phyloP scores from a whole-genome alignment of 1,139 yeast species.

The Magnusiomyces suaveolens region DNA sequence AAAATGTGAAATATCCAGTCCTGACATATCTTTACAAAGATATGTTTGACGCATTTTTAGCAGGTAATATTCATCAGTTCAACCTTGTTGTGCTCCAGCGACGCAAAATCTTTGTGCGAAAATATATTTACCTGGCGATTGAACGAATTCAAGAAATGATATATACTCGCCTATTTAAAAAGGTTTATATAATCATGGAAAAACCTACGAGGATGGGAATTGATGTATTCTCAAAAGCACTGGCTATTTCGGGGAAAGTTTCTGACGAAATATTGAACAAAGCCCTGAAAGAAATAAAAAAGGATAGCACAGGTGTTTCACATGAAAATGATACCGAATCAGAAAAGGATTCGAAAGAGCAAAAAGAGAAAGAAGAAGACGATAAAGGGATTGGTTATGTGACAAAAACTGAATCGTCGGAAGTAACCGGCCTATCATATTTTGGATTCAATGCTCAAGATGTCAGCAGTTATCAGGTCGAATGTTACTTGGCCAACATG shows the following conservation, averaged over 20 bases:
- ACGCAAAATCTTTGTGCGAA: slow-evolving; percentile 46
- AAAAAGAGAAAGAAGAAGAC: background rate
- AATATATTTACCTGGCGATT: slow-evolving; percentile 54
- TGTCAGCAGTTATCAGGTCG: slow-evolving; percentile 44
- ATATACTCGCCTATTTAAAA: slow-evolving; percentile 45
- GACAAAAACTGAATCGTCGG: slow-evolving; percentile 11
- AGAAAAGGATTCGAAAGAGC: background rate
- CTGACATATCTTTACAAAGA: slow-evolving; percentile 41
- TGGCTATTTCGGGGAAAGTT: slow-evolving; percentile 29
- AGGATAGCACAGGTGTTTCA: background rate
- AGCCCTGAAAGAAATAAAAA: slow-evolving; percentile 8
- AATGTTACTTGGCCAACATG: slow-evolving; percentile 60
- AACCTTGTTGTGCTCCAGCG: slow-evolving; percentile 38
- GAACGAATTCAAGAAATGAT: slow-evolving; percentile 46
- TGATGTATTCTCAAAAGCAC: slow-evolving; percentile 40
- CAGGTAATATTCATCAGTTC: slow-evolving; percentile 49
- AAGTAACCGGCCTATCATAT: slow-evolving; percentile 7
- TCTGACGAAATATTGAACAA: slow-evolving; percentile 14
- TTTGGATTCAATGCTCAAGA: slow-evolving; percentile 4
- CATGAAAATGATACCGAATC: background rate
- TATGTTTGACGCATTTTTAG: slow-evolving; percentile 41
- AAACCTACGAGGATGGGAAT: slow-evolving; percentile 40
- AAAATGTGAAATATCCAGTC: slow-evolving; percentile 40
- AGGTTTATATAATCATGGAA: slow-evolving; percentile 35
- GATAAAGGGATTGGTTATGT: background rate